These are phyloP conservation scores for Neospora caninum DNA, from an alignment of 169 alveolate genomes.

Conservation along the genomic window DNA sequence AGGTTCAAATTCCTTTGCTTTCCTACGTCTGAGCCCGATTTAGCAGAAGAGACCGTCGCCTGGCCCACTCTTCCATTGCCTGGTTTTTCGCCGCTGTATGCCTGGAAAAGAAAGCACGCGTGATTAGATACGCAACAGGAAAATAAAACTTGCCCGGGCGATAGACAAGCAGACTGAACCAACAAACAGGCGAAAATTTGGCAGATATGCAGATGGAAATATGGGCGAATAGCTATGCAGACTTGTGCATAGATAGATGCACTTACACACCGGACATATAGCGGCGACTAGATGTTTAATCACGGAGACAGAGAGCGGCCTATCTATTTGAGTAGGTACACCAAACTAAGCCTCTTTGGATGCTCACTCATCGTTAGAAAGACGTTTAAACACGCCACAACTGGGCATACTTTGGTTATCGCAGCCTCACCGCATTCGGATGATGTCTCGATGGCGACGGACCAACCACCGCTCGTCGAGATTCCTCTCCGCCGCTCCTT, in stretches of 20 bases:
- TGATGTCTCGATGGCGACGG: slow-evolving; percentile 21
- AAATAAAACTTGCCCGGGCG: no score
- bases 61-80: neutral
- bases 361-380: no score
- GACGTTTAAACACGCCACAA: neutral
- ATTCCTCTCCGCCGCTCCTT: neutral
- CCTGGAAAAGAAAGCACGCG: neutral
- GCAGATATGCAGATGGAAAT: neutral
- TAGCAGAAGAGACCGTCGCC: neutral
- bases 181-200: no score
- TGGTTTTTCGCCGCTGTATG: neutral
- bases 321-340: no score
- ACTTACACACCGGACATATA: no score
- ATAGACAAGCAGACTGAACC: no score
- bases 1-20: no score
- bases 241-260: neutral
- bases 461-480: slow-evolving; percentile 29
- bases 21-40: neutral
- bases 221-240: neutral
- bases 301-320: no score
- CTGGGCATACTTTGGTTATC: neutral
- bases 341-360: no score
- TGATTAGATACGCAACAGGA: no score
- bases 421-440: slow-evolving; percentile 38
- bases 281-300: no score